Evolutionary conservation across 768 basidiomycete species (phyloP), one percentile per base, ranked within the genome.

Genomic region (Kwoniella newhampshirensis): DNA sequence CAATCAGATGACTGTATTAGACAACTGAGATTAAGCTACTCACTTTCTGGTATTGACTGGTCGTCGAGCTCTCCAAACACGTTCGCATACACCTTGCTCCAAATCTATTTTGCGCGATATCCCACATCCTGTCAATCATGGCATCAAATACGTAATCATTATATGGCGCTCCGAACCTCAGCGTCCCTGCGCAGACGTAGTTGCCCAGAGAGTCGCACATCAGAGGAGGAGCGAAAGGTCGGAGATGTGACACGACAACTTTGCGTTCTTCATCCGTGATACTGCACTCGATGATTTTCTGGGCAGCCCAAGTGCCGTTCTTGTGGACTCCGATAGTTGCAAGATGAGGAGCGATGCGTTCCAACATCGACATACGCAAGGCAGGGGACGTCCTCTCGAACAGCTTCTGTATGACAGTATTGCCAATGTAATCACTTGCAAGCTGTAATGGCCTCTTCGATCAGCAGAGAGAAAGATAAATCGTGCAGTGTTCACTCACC

Each of bases 261-360:
- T 81, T 81, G 52, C 92, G 83, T 75, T 99, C 96, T 52, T 96
- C 91, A 17, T 88, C 85, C 28, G 82, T 86, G 54, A 86, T 84
- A 41, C 92, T 89, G 60, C 91, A 94, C 78, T 97, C 92, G 57
- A 98, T 98, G 72, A 96, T 91, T 82, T 97, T 98, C 78, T 99
- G 96, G 2, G 93, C 93, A 2, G 94, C 94, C 96, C 96, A 98
- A 0, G 96, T 99, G 26, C 96, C 96, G 65, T 99, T 98, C 81
- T 98, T 98, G 81, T 99, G 96, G 54, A 94, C 92, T 25, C 96
- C 96, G 63, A 98, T 96, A 85, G 90, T 89, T 21, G 94, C 94
- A 37, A 99, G 80, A 74, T 94, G 88, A 45, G 96, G 96, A 3
- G 85, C 83, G 60, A 98, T 87, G 46, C 93, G 86, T 68, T 98